A percentile compares a stretch with the other conserved stretches of the same genome.
These are phyloP conservation scores for Aulographum hederae DNA, from an alignment of 2,329 filamentous ascomycete genomes.

Conservation along the genomic window DNA sequence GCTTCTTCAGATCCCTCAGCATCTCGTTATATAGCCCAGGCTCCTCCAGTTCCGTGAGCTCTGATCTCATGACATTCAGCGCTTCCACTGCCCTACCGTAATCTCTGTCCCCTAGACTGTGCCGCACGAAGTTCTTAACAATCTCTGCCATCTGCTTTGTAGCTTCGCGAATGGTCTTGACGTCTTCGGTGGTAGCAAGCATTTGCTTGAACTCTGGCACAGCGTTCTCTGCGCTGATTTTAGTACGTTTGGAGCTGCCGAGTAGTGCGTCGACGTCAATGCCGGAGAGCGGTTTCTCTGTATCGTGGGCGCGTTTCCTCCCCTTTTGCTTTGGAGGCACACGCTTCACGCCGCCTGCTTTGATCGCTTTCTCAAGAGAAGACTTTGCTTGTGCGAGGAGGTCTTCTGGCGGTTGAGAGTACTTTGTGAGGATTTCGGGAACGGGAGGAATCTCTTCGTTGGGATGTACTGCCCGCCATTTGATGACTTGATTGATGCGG, in stretches of 20 bases:
- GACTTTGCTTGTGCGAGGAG: slow-evolving; percentile 41
- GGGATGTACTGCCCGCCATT: slow-evolving; percentile 61
- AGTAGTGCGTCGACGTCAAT: slow-evolving; percentile 74
- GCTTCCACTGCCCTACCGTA: slow-evolving; percentile 63
- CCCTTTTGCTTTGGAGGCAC: slow-evolving; percentile 67
- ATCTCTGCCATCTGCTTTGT: slow-evolving; percentile 58
- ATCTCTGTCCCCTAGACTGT: slow-evolving; percentile 56
- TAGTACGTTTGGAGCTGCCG: slow-evolving; percentile 32
- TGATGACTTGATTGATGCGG: slow-evolving; percentile 70
- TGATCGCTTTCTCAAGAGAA: slow-evolving; percentile 44
- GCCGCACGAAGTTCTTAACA: slow-evolving; percentile 47
- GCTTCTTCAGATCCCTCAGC: slow-evolving; percentile 50
- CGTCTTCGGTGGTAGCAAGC: slow-evolving; percentile 34
- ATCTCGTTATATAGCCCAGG: slow-evolving; percentile 62
- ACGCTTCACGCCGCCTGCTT: slow-evolving; percentile 64
- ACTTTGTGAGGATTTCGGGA: slow-evolving; percentile 49
- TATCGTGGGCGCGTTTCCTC: slow-evolving; percentile 46
- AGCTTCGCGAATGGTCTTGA: slow-evolving; percentile 46
- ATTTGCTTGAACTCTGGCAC: slow-evolving; percentile 86
- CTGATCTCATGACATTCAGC: slow-evolving; percentile 59
- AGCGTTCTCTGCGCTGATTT: slow-evolving; percentile 52
- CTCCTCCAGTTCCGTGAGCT: slow-evolving; percentile 58
- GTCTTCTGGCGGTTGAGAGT: slow-evolving; percentile 51
- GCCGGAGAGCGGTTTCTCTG: slow-evolving; percentile 70
- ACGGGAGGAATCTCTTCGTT: slow-evolving; percentile 42